Evolutionary conservation across 1,284 basidiomycete genomes (phyloP).

Genomic region (Moesziomyces globuligerus): DNA sequence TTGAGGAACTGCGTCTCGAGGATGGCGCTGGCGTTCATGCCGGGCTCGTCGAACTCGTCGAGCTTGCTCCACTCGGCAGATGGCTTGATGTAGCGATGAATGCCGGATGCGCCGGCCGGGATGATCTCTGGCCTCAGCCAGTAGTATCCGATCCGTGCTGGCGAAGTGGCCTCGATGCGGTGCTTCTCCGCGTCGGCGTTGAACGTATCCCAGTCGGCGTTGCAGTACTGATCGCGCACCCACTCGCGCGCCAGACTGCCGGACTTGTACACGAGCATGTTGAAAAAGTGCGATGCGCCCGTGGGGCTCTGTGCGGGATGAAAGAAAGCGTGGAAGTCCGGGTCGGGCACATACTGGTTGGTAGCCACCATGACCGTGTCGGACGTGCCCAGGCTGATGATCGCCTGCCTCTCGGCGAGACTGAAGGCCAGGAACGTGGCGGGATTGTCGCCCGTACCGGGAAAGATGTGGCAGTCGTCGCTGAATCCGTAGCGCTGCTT

Average conservation of each 20-base stretch:
- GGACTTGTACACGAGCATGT: conserved; percentile 71
- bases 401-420: conserved; percentile 79
- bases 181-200: conserved; percentile 73
- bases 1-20: conserved; percentile 86
- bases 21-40: conserved; percentile 80
- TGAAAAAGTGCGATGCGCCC: conserved; percentile 65
- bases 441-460: conserved; percentile 91
- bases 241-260: conserved; percentile 74
- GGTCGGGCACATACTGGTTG: conserved; percentile 68
- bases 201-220: conserved; percentile 77
- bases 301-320: conserved; percentile 67
- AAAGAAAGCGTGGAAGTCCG: conserved; percentile 71
- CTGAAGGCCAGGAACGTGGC: conserved; percentile 81
- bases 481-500: conserved; percentile 79
- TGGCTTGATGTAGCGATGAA: conserved; percentile 73
- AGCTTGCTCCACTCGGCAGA: conserved; percentile 48
- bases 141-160: conserved; percentile 73
- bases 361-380: conserved; percentile 83
- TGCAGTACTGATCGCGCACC: conserved; percentile 77
- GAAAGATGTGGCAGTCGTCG: conserved; percentile 81
- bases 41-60: conserved; percentile 65
- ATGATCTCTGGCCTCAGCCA: conserved; percentile 87
- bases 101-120: conserved; percentile 76
- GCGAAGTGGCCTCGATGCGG: conserved; percentile 3
- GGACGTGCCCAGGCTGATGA: conserved; percentile 89